phyloP scores from a whole-genome alignment of 371 early-diverging fungal species.

The Mucor irregularis region DNA sequence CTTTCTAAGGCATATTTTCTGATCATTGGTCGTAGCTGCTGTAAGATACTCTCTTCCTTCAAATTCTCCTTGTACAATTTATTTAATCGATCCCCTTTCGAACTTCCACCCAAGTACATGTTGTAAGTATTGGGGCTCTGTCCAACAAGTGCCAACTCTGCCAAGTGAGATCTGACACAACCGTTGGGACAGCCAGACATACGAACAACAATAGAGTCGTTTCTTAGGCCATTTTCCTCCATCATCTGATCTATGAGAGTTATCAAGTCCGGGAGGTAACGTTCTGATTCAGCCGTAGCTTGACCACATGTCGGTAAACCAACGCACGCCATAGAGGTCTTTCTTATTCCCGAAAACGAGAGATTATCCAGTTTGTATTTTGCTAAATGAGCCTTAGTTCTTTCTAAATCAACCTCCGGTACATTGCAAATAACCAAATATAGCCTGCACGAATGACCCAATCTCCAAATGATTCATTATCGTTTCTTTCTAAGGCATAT shows the following conservation, averaged over 20 bases:
- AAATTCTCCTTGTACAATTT: conserved; percentile 85
- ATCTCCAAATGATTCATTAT: conserved; percentile 87
- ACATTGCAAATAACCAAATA: conserved; percentile 77
- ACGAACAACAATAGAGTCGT: conserved; percentile 85
- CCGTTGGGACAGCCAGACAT: conserved; percentile 97
- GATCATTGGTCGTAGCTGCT: conserved; percentile 70
- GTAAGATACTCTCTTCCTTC: conserved; percentile 79
- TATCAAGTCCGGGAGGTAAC: conserved; percentile 82
- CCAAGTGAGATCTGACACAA: conserved; percentile 88
- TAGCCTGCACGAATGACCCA: conserved; percentile 84
- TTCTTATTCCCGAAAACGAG: conserved; percentile 72
- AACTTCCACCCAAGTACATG: conserved; percentile 87
- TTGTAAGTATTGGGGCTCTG: conserved; percentile 91
- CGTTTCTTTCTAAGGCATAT: conserved; percentile 66
- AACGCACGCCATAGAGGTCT: conserved; percentile 92
- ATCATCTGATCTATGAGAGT: conserved; percentile 69
- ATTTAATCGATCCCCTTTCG: conserved; percentile 78
- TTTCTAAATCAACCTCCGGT: conserved; percentile 64
- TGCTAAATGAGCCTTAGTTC: conserved; percentile 66
- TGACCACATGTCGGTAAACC: conserved; percentile 90
- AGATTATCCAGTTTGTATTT: conserved; percentile 79
- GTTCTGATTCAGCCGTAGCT: conserved; percentile 94
- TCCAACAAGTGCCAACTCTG: conserved; percentile 89
- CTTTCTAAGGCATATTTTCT: conserved; percentile 73
- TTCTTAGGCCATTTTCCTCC: conserved; percentile 73